These are phyloP conservation scores for Cinnamomum micranthum DNA, from an alignment of 164 flowering plant species.

Conservation along the genomic window DNA sequence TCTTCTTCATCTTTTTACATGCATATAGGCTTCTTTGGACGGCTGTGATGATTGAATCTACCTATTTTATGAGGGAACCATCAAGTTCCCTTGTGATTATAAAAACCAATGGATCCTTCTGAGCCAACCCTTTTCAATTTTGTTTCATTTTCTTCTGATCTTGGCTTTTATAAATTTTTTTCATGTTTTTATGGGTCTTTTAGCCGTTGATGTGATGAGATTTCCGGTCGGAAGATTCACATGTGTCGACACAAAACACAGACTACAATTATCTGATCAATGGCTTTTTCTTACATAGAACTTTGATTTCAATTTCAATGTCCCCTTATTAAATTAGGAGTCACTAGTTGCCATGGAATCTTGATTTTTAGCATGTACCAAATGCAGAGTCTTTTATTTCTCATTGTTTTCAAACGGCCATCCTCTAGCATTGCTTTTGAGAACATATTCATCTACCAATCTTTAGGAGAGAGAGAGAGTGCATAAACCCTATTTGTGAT, in stretches of 20 bases:
- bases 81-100: constrained; percentile 39
- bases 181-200: not conserved
- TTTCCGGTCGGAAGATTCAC: constrained; percentile 18
- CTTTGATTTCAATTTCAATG: too few relatives aligned
- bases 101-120: constrained; percentile 88
- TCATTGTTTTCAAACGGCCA: not conserved
- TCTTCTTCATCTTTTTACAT: not conserved
- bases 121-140: constrained; percentile 35
- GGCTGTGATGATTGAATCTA: constrained; percentile 66
- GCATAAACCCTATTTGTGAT: too few relatives aligned
- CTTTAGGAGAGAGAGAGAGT: too few relatives aligned
- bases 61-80: constrained; percentile 62
- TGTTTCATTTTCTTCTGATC: not conserved
- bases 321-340: not conserved
- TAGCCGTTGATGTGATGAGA: constrained; percentile 56
- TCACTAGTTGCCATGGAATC: not conserved
- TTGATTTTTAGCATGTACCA: not conserved
- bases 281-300: constrained; percentile 12
- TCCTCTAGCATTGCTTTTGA: too few relatives aligned
- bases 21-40: not conserved
- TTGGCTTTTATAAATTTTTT: not conserved
- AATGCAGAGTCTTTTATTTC: not conserved
- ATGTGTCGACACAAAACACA: constrained; percentile 49
- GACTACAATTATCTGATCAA: constrained; percentile 94
- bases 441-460: too few relatives aligned